Evolutionary conservation across 1,139 yeast genomes (phyloP), one percentile per base, ranked within the genome.

Genomic region (Zhuliangozyma parablackwelliae): DNA sequence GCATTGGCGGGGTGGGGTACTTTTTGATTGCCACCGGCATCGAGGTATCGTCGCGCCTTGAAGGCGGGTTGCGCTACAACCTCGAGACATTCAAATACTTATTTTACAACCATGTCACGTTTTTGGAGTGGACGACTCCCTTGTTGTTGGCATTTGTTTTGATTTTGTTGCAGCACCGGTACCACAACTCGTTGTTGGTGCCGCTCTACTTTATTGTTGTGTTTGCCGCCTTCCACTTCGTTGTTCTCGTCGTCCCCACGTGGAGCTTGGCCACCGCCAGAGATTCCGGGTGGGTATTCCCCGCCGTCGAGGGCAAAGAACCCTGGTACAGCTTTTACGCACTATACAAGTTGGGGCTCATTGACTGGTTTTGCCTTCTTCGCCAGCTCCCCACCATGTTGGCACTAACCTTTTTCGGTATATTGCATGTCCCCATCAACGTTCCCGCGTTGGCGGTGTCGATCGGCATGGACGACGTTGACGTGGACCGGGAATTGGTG

Each of bases 1-100:
- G 97, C 58, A 90, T 92, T 51, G 98, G 98, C 32, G 98, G 98
- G 51, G 98, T 92, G 34, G 98, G 98, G 1, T 90, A 86, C 63
- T 92, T 92, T 59, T 69, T 92, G 45, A 66, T 90, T 2, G 82
- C 87, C 2, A 92, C 98, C 0, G 98, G 96, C 2, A 63, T 92
- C 26, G 97, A 90, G 54, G 96, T 92, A 1, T 76, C 89, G 9
- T 82, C 96, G 0, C 71, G 96, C 42, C 62, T 87, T 29, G 82
- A 78, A 38, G 92, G 94, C 7, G 82, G 87, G 6, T 60, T 90
- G 34, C 74, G 69, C 36, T 89, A 87, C 55, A 75, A 79, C 41
- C 55, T 66, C 51, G 73, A 63, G 1, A 83, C 88, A 8, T 61
- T 87, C 37, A 38, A 56, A 29, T 70, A 64, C 40, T 59, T 86